Conservation (phyloP, 2,329 filamentous ascomycete genomes). For the Colletotrichum viniferum region DNA sequence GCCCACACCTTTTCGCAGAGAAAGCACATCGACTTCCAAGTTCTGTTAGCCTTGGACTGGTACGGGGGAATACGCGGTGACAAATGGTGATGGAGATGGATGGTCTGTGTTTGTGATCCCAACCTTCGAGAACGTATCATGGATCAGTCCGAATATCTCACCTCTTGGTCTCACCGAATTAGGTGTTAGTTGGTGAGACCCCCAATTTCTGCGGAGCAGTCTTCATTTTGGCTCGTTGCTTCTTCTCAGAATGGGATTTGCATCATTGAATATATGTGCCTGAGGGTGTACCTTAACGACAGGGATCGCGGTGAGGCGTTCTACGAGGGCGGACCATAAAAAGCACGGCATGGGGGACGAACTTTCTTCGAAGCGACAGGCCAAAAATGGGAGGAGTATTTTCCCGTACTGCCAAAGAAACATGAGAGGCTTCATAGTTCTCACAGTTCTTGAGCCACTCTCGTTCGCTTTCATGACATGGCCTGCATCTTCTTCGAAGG, state of each 20-base stretch:
- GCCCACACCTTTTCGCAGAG: not conserved
- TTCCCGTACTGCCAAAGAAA: not conserved
- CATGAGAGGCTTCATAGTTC: accelerated
- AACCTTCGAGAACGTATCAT: not conserved
- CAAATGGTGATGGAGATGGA: accelerated
- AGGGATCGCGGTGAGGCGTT: not conserved
- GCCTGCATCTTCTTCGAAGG: accelerated
- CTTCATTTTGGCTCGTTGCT: no score
- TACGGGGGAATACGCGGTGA: not conserved
- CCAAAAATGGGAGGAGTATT: not conserved
- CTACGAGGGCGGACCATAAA: not conserved
- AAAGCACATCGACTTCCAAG: not conserved
- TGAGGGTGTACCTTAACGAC: not conserved
- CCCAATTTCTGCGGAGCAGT: no score
- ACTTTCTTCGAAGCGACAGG: accelerated
- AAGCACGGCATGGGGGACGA: not conserved
- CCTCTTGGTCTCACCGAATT: no score
- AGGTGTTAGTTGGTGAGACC: no score
- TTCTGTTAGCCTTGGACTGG: accelerated
- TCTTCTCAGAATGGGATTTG: not conserved
- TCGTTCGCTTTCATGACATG: not conserved
- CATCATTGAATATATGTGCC: not conserved
- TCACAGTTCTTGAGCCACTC: not conserved
- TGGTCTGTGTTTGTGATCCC: not conserved
- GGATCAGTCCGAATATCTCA: accelerated